These are phyloP conservation scores for Acrodontium crateriforme DNA, from an alignment of 2,329 filamentous ascomycete genomes.

Conservation along the genomic window DNA sequence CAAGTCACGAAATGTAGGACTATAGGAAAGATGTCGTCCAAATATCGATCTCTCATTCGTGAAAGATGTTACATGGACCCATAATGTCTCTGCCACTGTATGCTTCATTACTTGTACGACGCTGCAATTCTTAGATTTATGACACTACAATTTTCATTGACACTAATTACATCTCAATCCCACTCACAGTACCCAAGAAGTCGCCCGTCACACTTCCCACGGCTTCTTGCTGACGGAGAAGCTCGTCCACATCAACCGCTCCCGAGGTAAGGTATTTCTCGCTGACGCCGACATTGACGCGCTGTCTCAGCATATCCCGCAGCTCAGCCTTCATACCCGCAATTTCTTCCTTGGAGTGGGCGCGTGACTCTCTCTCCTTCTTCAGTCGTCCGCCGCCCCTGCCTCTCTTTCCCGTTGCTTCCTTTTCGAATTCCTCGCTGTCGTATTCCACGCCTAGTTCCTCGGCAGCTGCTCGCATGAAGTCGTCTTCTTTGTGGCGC, in stretches of 20 bases:
- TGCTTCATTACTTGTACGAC: no score
- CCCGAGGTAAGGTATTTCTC: conserved; percentile 76
- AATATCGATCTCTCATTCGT: no score
- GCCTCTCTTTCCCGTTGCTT: conserved; percentile 40
- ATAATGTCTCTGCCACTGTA: no score
- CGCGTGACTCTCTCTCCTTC: conserved; percentile 58
- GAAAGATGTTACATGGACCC: no score
- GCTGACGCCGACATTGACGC: conserved; percentile 78
- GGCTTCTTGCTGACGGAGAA: conserved; percentile 34
- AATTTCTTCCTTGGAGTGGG: conserved; percentile 60
- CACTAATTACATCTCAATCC: conserved; percentile 1
- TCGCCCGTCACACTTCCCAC: conserved; percentile 43
- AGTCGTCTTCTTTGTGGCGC: conserved; percentile 67
- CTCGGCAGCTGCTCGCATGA: conserved; percentile 72
- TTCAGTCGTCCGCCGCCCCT: conserved; percentile 59
- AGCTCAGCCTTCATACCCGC: conserved; percentile 57
- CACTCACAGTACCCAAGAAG: conserved; percentile 46
- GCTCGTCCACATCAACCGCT: conserved; percentile 63
- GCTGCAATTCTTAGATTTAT: no score
- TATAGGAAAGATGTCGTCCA: no score
- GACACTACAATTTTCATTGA: no score
- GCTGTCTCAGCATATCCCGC: conserved; percentile 52
- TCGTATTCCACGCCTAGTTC: conserved; percentile 92
- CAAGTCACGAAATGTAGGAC: no score
- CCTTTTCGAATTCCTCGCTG: conserved; percentile 64